phyloP scores from a whole-genome alignment of 2,329 filamentous ascomycete species.

The Penicillium vulpinum region DNA sequence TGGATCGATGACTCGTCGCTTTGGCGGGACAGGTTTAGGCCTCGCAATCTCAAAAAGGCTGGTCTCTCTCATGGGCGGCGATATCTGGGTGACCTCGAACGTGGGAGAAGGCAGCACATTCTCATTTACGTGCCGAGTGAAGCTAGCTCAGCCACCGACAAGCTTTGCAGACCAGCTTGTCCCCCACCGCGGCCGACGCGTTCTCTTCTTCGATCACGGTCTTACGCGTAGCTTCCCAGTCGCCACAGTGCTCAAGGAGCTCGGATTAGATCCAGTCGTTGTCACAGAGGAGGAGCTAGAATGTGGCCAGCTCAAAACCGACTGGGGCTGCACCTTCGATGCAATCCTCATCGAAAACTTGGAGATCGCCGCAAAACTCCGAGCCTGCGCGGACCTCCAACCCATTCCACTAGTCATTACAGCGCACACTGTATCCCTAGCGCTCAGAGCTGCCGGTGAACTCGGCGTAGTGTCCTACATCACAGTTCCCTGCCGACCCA shows the following conservation, averaged over 20 bases:
- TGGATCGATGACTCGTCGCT: conserved; percentile 90
- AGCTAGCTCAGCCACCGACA: conserved; percentile 73
- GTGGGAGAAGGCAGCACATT: conserved; percentile 87
- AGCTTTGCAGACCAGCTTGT: conserved; percentile 73
- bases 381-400: conserved; percentile 86
- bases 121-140: conserved; percentile 88
- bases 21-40: conserved; percentile 87
- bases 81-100: conserved; percentile 88
- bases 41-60: conserved; percentile 93
- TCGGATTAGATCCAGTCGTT: conserved; percentile 76
- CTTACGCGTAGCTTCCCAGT: conserved; percentile 74
- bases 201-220: conserved; percentile 87
- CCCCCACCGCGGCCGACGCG: conserved; percentile 82
- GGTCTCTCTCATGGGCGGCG: conserved; percentile 90
- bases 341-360: conserved; percentile 91
- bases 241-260: conserved; percentile 67
- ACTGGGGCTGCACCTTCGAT: conserved; percentile 68
- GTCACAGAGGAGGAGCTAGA: conserved; percentile 67
- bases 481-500: conserved; percentile 87
- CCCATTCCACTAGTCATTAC: conserved; percentile 90
- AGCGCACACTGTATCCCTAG: conserved; percentile 83
- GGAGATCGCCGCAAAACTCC: conserved; percentile 75
- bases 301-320: conserved; percentile 49
- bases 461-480: conserved; percentile 94
- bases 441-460: conserved; percentile 84